Percentiles rank a stretch among this genome's conserved stretches.
phyloP scores from a whole-genome alignment of 163 green algal genomes.

The Prototheca cutis region DNA sequence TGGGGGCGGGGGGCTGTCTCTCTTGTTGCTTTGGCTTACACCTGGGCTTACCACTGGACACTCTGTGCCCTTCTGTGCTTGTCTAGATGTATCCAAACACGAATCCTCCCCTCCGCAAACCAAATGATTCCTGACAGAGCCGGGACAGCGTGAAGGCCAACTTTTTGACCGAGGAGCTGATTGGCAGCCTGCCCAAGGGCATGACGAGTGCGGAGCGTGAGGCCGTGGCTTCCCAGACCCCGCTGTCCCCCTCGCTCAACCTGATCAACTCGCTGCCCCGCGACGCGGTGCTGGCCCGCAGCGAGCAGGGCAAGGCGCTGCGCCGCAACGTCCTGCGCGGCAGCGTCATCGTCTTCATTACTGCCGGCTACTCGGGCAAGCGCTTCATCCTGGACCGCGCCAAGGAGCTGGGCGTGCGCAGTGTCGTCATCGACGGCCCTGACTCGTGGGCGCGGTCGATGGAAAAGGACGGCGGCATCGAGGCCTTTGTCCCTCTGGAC shows the following conservation, averaged over 20 bases:
- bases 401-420: constrained; percentile 54
- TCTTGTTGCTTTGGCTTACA: too few relatives aligned
- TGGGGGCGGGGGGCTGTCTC: too few relatives aligned
- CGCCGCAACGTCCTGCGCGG: constrained; percentile 56
- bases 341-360: constrained; percentile 78
- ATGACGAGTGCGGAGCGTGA: constrained; percentile 50
- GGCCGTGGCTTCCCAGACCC: constrained; percentile 38
- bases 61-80: too few relatives aligned
- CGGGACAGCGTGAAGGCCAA: constrained; percentile 17
- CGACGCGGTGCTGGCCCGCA: background rate
- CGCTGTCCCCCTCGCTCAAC: constrained; percentile 55
- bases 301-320: background rate
- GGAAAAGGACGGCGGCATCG: constrained; percentile 50
- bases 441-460: constrained; percentile 59
- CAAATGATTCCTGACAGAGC: too few relatives aligned
- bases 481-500: constrained; percentile 65
- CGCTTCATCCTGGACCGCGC: constrained; percentile 37
- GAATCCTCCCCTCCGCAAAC: too few relatives aligned
- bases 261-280: constrained; percentile 45
- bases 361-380: constrained; percentile 50
- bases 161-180: constrained; percentile 50
- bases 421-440: constrained; percentile 60
- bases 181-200: constrained; percentile 62
- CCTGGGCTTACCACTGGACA: too few relatives aligned
- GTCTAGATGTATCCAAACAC: too few relatives aligned